Percentiles rank a stretch among this genome's conserved stretches.
These are phyloP conservation scores for Monascus purpureus DNA, from an alignment of 495 filamentous ascomycete species.

Conservation along the genomic window DNA sequence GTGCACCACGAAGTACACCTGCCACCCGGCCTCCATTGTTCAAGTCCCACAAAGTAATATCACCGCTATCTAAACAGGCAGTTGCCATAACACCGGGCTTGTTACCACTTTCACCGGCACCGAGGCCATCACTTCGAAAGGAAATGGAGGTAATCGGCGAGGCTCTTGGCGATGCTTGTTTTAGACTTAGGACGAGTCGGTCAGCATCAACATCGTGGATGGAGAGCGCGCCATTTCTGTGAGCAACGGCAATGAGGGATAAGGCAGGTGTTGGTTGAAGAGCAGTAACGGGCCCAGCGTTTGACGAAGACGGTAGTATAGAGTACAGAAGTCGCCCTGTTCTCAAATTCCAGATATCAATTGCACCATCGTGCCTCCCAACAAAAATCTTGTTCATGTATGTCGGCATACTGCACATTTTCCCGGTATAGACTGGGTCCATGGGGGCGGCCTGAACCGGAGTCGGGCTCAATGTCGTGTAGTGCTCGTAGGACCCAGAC, in stretches of 20 bases:
- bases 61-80: conserved; percentile 52
- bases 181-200: conserved; percentile 50
- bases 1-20: conserved; percentile 71
- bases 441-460: conserved; percentile 24
- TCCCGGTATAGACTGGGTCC: conserved; percentile 50
- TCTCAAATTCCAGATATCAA: conserved; percentile 95
- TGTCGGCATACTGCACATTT: conserved; percentile 73
- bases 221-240: conserved; percentile 59
- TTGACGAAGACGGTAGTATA: conserved; percentile 51
- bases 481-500: conserved; percentile 68
- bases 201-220: conserved; percentile 73
- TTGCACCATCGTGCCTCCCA: conserved; percentile 69
- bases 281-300: conserved; percentile 63
- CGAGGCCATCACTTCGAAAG: conserved; percentile 82
- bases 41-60: conserved; percentile 92
- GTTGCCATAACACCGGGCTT: conserved; percentile 79
- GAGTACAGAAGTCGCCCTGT: conserved; percentile 81
- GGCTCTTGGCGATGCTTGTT: conserved; percentile 37
- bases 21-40: conserved; percentile 71
- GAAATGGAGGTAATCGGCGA: conserved; percentile 62
- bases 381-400: conserved; percentile 92
- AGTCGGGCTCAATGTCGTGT: conserved; percentile 58
- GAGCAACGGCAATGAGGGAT: conserved; percentile 77
- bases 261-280: conserved; percentile 71
- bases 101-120: conserved; percentile 76